Evolutionary conservation across 352 stramenopile species (phyloP).

Genomic region (Phytopythium sindhum): DNA sequence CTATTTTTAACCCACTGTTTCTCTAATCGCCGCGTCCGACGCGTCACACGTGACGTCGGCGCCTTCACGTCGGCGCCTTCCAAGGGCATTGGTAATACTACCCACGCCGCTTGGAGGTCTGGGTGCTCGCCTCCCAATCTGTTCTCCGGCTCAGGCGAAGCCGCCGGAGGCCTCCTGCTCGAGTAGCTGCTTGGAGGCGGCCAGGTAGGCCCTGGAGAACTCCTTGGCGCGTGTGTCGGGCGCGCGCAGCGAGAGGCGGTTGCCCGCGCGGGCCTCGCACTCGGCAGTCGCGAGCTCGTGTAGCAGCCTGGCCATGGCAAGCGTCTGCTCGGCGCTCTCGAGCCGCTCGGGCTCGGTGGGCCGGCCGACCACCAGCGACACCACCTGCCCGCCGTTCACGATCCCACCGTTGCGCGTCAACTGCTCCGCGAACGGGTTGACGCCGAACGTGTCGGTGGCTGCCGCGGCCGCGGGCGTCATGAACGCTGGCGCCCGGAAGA

Average conservation of each 20-base stretch:
- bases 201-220: constrained; percentile 69
- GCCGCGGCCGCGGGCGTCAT: constrained; percentile 14
- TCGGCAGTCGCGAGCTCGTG: constrained; percentile 70
- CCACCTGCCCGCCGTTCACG: constrained; percentile 37
- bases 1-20: too few relatives aligned
- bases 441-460: constrained; percentile 12
- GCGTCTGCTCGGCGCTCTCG: constrained; percentile 64
- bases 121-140: too few relatives aligned
- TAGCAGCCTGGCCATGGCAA: constrained; percentile 74
- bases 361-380: constrained; percentile 32
- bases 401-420: constrained; percentile 47
- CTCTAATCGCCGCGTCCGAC: too few relatives aligned
- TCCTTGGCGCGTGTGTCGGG: constrained; percentile 43
- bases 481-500: constrained; percentile 14
- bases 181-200: constrained; percentile 65
- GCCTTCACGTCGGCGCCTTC: too few relatives aligned
- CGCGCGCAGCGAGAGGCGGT: constrained; percentile 54
- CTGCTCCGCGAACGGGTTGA: constrained; percentile 52
- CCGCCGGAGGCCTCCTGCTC: constrained; percentile 42
- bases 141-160: background rate
- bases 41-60: too few relatives aligned
- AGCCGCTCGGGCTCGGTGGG: constrained; percentile 36
- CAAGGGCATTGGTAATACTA: too few relatives aligned
- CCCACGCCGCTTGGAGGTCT: too few relatives aligned
- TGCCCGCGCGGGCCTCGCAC: constrained; percentile 56